Evolutionary conservation across 176 grass and related monocot genomes (phyloP).

Genomic region (Guadua angustifolia): DNA sequence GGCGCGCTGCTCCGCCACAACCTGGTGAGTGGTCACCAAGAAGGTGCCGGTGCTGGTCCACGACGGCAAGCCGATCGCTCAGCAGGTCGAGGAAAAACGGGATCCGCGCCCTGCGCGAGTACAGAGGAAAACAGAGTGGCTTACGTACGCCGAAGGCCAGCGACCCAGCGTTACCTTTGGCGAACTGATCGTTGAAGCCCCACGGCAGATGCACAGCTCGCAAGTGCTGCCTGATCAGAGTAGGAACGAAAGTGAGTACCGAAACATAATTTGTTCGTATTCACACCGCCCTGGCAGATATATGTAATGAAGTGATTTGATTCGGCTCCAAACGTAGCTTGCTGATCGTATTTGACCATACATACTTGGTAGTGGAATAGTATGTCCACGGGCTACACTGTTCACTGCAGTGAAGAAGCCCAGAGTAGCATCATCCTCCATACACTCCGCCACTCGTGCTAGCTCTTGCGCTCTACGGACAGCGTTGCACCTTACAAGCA

Average conservation of each 20-base stretch:
- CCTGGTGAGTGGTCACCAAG: slow-evolving; percentile 64
- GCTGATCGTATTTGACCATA: background rate
- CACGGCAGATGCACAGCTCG: too few species aligned
- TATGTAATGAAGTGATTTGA: too few species aligned
- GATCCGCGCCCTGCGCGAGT: too few species aligned
- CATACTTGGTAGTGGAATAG: too few species aligned
- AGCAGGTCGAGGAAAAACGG: background rate
- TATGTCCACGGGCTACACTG: background rate
- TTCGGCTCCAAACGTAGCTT: background rate
- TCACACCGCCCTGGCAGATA: too few species aligned
- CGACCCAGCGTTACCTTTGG: background rate
- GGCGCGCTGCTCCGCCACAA: slow-evolving; percentile 60
- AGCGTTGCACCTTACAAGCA: too few species aligned
- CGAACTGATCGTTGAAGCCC: background rate
- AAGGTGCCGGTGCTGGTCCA: slow-evolving; percentile 66
- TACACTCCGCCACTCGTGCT: background rate
- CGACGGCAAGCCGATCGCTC: slow-evolving; percentile 50
- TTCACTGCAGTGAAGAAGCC: background rate
- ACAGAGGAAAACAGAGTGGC: background rate
- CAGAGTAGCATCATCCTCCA: background rate
- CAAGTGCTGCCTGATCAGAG: background rate
- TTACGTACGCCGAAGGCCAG: background rate
- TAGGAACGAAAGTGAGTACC: background rate
- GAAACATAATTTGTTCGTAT: background rate
- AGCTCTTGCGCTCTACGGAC: background rate